Evolutionary conservation across 2,329 filamentous ascomycete species (phyloP), one percentile per base, ranked within the genome.

Genomic region (Penicillium sp.): DNA sequence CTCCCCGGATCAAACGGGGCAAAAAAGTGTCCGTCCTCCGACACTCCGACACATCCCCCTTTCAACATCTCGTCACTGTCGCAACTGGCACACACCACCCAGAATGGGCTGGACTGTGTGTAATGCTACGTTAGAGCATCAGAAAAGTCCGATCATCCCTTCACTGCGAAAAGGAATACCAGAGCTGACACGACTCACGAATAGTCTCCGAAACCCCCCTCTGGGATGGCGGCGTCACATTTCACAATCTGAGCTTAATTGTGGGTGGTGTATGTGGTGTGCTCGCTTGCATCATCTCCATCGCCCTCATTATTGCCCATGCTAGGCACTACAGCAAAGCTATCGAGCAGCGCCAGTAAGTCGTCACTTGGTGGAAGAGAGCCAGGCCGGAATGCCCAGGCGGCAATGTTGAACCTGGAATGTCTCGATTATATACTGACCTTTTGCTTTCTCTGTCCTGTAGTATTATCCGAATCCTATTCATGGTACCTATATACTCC

Each of bases 401-500:
- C 47, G 12, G 20, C 8, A 25, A 23, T n/a, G 7, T 18, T n/a
- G 27, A 11, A 18, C 4, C n/a, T 22, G 37, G 37, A 20, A 40
- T 40, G 18, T 12, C 18, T 12, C 9, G n/a, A 37, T 9, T 11
- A 18, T 18, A 6, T 12, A 45, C 51, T 54, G 27, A 54, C 48
- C 8, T 12, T 12, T 11, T 20, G 33, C 6, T 48, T 15, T 44
- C 37, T 33, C 64, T 78, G 37, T 14, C 18, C n/a, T 74, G 31
- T 65, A 89, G 85, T 69, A 91, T 94, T 68, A 92, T 94, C 64
- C 89, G 90, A 47, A 92, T 95, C 62, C 82, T 95, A 20, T 87
- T 92, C 72, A 92, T 94, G 89, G 84, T 94, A 49, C 90, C 90
- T 48, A 80, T 93, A 58, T 94, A 94, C 73, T 81, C 87, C 51